These are phyloP conservation scores for Pythium folliculosum DNA, from an alignment of 352 stramenopile species.

Conservation along the genomic window DNA sequence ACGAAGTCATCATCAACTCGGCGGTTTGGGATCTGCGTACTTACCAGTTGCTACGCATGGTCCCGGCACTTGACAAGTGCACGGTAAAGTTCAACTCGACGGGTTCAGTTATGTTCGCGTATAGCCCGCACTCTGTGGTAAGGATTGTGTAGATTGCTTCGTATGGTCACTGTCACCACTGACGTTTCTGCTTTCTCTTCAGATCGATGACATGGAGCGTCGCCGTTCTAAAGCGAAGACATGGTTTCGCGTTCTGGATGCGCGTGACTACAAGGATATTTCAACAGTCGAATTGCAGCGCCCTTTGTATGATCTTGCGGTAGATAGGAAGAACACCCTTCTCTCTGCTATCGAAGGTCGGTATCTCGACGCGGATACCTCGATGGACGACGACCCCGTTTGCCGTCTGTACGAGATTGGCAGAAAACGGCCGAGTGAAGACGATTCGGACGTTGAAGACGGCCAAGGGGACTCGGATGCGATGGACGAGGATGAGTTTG, in stretches of 20 bases:
- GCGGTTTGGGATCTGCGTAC: slow-evolving; percentile 90
- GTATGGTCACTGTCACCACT: not conserved
- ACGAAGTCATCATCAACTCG: slow-evolving; percentile 90
- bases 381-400: slow-evolving; percentile 72
- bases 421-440: slow-evolving; percentile 79
- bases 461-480: slow-evolving; percentile 65
- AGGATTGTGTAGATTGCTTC: slow-evolving; percentile 16
- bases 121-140: slow-evolving; percentile 72
- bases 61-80: slow-evolving; percentile 87
- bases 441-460: slow-evolving; percentile 88
- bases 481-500: slow-evolving; percentile 80
- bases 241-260: slow-evolving; percentile 84
- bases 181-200: not conserved
- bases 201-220: slow-evolving; percentile 61
- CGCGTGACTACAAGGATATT: slow-evolving; percentile 84
- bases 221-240: slow-evolving; percentile 74
- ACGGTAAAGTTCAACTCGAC: slow-evolving; percentile 72
- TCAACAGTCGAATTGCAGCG: slow-evolving; percentile 80
- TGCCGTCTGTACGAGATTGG: slow-evolving; percentile 89
- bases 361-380: slow-evolving; percentile 60
- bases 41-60: slow-evolving; percentile 79
- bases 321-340: slow-evolving; percentile 68
- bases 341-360: slow-evolving; percentile 75
- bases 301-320: slow-evolving; percentile 69
- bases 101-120: slow-evolving; percentile 80